These are phyloP conservation scores for Trichophaea hybrida DNA, from an alignment of 2,329 filamentous ascomycete genomes.

Conservation along the genomic window DNA sequence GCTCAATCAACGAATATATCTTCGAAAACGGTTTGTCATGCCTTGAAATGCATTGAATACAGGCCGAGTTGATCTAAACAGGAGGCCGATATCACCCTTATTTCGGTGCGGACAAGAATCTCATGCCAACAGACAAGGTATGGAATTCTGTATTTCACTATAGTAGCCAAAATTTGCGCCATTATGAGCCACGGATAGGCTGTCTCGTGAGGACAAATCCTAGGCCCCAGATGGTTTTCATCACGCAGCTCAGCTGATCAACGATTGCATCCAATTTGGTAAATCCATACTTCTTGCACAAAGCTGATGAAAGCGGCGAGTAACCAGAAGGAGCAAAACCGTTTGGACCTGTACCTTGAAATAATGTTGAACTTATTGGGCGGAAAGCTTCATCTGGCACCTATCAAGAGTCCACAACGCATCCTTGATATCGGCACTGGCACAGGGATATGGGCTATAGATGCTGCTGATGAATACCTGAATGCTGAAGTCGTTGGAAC, in stretches of 20 bases:
- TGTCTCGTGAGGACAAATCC: background rate
- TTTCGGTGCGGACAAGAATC: constrained; percentile 19
- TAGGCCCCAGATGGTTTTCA: background rate
- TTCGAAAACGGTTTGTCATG: constrained; percentile 27
- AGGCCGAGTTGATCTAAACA: too few species aligned
- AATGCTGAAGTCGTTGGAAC: constrained; percentile 17
- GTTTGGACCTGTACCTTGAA: constrained; percentile 30
- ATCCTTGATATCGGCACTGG: constrained; percentile 1
- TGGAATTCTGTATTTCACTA: too few species aligned
- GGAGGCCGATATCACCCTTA: too few species aligned
- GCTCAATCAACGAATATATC: background rate
- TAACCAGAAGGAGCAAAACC: background rate
- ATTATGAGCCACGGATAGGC: background rate
- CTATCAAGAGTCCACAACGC: background rate
- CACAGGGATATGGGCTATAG: background rate
- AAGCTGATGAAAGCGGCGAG: background rate
- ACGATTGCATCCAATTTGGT: background rate
- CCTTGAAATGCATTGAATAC: too few species aligned
- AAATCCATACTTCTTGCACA: background rate
- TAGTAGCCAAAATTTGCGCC: background rate
- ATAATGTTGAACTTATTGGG: background rate
- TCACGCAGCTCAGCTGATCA: too few species aligned
- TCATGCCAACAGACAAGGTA: constrained; percentile 37
- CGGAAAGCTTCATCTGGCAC: constrained; percentile 2
- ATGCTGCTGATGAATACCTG: constrained; percentile 15